Evolutionary conservation across 2,329 filamentous ascomycete genomes (phyloP), one percentile per base, ranked within the genome.

Genomic region (Albophoma yamanashiensis): DNA sequence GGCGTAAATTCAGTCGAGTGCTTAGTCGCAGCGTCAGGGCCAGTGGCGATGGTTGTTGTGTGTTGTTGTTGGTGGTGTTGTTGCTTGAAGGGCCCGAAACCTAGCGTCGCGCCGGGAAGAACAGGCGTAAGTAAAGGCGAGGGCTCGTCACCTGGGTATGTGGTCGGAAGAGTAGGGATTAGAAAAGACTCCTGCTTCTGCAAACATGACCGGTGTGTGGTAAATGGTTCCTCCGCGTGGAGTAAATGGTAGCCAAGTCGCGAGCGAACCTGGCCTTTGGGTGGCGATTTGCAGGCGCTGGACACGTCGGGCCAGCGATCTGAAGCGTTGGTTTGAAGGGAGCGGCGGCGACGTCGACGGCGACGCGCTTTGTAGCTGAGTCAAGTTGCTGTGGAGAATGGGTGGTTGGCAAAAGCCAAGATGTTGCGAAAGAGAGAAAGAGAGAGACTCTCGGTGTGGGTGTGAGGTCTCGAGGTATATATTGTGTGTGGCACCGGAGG

Each of bases 91-190:
- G 20, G 31, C 36, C 31, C 50, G 8, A n/a, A n/a, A 22, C 38
- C 20, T 27, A 11, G 20, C 11, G 27, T 42, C 34, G 58, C 53
- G 57, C 47, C 59, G 63, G 63, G 57, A 63, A 63, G 65, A 64
- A 63, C 43, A 50, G 73, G 71, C 76, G 55, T 25, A 73, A 77
- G 76, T 78, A 74, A 72, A 71, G 73, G 74, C 73, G 74, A 77
- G 70, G 40, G 72, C 76, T 75, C 73, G 80, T 84, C 82, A 84
- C 81, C 82, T 82, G 78, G 80, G 79, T 82, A 81, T 82, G 77
- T 80, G 78, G 76, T 82, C 79, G 80, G 79, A 79, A 71, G 79
- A 79, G 78, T 78, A 79, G 78, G 77, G 79, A 74, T 78, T 80
- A 73, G 75, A 77, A 73, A 74, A 75, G 69, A 75, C 75, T 79